A percentile compares a stretch with the other conserved stretches of the same genome.
Evolutionary conservation across 148 eudicot genomes (phyloP).

Genomic region (Rhododendron molle): DNA sequence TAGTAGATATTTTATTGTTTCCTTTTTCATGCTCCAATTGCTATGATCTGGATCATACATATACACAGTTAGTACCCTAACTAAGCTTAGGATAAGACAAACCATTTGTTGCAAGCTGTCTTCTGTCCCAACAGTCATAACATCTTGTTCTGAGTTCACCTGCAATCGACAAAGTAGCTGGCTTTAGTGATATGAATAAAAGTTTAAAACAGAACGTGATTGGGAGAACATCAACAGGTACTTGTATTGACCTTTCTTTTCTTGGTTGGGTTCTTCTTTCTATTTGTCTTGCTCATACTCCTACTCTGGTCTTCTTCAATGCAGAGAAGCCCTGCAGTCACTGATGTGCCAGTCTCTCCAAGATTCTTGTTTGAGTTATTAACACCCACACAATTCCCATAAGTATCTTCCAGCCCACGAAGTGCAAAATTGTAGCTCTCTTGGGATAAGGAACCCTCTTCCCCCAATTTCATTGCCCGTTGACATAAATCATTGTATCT

Average conservation of each 20-base stretch:
- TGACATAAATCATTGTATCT: conserved; percentile 74
- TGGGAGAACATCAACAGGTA: conserved; percentile 7
- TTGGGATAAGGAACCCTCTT: conserved; percentile 90
- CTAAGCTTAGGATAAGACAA: conserved; percentile 23
- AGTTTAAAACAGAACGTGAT: conserved; percentile 3
- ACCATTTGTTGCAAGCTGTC: conserved; percentile 85
- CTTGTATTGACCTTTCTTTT: conserved; percentile 65
- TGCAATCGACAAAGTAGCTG: conserved; percentile 25
- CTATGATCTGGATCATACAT: not conserved
- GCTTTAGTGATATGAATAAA: conserved; percentile 10
- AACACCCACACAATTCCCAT: conserved; percentile 50
- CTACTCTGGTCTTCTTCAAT: conserved; percentile 78
- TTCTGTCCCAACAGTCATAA: conserved; percentile 57
- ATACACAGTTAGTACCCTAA: not conserved
- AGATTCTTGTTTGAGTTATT: conserved; percentile 65
- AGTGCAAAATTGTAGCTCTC: conserved; percentile 66
- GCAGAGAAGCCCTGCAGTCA: conserved; percentile 63
- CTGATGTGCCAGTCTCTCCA: conserved; percentile 60
- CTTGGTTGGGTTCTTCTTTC: conserved; percentile 73
- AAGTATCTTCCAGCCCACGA: conserved; percentile 79
- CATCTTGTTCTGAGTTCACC: conserved; percentile 71
- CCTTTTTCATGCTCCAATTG: not conserved
- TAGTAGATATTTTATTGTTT: not conserved
- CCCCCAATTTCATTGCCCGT: conserved; percentile 76
- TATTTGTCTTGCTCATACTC: conserved; percentile 55